phyloP scores from a whole-genome alignment of 257 asterid species.

The Sherardia arvensis region DNA sequence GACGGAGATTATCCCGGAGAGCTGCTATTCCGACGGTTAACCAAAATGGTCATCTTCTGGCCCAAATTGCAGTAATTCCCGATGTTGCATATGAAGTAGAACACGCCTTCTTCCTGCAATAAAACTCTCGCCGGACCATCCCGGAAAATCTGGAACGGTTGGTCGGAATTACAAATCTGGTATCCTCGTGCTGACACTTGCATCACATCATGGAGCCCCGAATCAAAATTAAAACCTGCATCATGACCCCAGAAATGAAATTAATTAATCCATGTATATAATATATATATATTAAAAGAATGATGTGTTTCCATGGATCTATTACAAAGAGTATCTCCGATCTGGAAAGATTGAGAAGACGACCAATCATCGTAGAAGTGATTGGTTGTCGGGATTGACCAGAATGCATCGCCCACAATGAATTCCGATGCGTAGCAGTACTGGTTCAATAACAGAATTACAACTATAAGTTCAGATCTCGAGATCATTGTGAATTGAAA shows the following conservation, averaged over 20 bases:
- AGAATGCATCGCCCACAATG: slow-evolving; percentile 51
- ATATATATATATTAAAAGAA: neutral
- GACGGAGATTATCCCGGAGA: slow-evolving; percentile 11
- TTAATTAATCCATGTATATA: neutral
- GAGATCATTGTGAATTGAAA: neutral
- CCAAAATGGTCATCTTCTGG: slow-evolving; percentile 33
- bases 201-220: slow-evolving; percentile 41
- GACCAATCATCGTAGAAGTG: slow-evolving; percentile 66
- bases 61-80: slow-evolving; percentile 53
- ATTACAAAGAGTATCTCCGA: slow-evolving; percentile 60
- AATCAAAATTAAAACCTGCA: slow-evolving; percentile 60
- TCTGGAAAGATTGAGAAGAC: slow-evolving; percentile 33
- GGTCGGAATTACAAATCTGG: slow-evolving; percentile 37
- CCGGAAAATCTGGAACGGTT: slow-evolving; percentile 26
- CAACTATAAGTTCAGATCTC: neutral
- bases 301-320: neutral
- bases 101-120: slow-evolving; percentile 32
- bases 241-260: too few relatives aligned
- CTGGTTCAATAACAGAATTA: neutral
- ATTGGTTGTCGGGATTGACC: slow-evolving; percentile 55
- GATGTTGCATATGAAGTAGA: slow-evolving; percentile 46
- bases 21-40: slow-evolving; percentile 11
- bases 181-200: slow-evolving; percentile 47
- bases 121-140: slow-evolving; percentile 40
- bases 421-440: slow-evolving; percentile 19